phyloP scores from a whole-genome alignment of 345 rosid genomes.

The Moricandia moricandioides region DNA sequence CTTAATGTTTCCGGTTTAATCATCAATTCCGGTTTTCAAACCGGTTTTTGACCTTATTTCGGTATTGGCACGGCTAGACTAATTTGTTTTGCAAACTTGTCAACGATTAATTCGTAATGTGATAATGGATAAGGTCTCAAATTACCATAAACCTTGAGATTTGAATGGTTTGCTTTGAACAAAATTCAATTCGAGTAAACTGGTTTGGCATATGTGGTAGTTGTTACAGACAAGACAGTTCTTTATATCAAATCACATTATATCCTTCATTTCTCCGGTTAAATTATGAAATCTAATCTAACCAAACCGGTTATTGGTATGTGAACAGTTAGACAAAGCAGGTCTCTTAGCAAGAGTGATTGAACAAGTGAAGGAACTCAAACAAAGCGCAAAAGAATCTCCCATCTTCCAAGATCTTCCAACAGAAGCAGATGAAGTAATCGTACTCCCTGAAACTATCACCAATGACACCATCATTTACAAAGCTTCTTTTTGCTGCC shows the following conservation, averaged over 20 bases:
- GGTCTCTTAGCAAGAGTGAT: constrained; percentile 72
- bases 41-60: background rate
- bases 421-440: constrained; percentile 70
- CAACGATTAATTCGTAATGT: background rate
- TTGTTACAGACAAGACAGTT: background rate
- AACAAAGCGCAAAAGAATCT: constrained; percentile 55
- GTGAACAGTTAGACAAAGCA: constrained; percentile 87
- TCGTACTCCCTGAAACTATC: constrained; percentile 42
- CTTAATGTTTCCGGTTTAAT: constrained; percentile 2
- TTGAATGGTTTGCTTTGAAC: background rate
- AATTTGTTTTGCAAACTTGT: background rate
- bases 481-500: constrained; percentile 71
- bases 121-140: background rate
- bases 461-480: constrained; percentile 32
- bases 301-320: background rate
- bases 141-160: background rate
- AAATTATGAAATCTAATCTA: background rate
- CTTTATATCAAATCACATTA: background rate
- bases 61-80: background rate
- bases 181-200: background rate
- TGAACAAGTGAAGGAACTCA: constrained; percentile 73
- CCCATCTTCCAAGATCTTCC: constrained; percentile 53
- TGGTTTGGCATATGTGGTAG: constrained; percentile 9
- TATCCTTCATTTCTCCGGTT: background rate
- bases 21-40: background rate